Conservation (phyloP, 495 filamentous ascomycete genomes). For the Talaromyces wortmannii region DNA sequence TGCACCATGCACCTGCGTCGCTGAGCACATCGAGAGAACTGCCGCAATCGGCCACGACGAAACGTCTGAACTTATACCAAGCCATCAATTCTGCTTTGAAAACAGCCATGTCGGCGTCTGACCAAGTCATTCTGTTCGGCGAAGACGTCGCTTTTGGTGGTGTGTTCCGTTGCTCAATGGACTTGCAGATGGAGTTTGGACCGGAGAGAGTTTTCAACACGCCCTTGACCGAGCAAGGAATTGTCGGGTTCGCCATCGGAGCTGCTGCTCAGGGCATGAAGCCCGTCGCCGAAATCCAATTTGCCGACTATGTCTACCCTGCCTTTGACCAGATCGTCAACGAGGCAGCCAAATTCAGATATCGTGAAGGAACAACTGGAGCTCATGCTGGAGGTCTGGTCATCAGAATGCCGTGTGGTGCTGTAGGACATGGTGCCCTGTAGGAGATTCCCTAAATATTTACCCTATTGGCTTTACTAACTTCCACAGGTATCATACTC, state of each 20-base stretch:
- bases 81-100: constrained; percentile 85
- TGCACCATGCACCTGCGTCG: constrained; percentile 71
- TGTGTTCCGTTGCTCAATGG: constrained; percentile 92
- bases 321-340: constrained; percentile 98
- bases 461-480: constrained; percentile 4
- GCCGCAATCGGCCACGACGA: constrained; percentile 61
- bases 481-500: constrained; percentile 69
- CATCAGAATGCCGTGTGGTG: constrained; percentile 89
- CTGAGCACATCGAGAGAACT: constrained; percentile 57
- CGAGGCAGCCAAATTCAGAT: constrained; percentile 90
- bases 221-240: constrained; percentile 88
- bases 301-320: constrained; percentile 95
- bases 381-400: constrained; percentile 72
- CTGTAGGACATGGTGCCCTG: constrained; percentile 91
- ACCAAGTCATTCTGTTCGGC: constrained; percentile 84
- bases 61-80: constrained; percentile 85
- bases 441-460: constrained; percentile 28
- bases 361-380: constrained; percentile 69
- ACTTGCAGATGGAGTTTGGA: constrained; percentile 80
- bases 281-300: constrained; percentile 94
- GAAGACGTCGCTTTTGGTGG: constrained; percentile 97
- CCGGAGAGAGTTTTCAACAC: constrained; percentile 93
- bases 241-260: constrained; percentile 90
- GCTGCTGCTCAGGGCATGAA: constrained; percentile 87
- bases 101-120: constrained; percentile 74